Evolutionary conservation across 192 early-diverging fungal genomes (phyloP), one percentile per base, ranked within the genome.

Genomic region (Mortierella alpina): DNA sequence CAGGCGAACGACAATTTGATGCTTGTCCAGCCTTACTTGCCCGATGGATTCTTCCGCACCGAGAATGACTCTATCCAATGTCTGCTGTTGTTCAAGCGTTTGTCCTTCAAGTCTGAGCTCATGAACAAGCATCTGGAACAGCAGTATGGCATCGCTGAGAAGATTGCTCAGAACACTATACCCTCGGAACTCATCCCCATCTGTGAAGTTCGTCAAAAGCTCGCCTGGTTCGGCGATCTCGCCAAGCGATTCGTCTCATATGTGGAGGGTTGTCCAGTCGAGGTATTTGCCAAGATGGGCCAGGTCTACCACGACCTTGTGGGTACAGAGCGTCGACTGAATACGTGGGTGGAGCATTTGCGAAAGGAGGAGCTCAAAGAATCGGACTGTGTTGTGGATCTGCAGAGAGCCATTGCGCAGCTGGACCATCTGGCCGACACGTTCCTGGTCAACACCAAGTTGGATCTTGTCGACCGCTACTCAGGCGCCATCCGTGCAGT

Each of bases 21-120:
- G 46, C 75, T 85, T 57, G 85, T 90, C 14, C 78, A 86, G 87
- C 89, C 93, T 13, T 98, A 94, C 70, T 77, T 97, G 60, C 95
- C 97, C 0, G 93, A 94, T 53, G 85, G 92, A 12, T 97, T 97
- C 78, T 93, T 93, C 82, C 84, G 84, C 50, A 88, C 85, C 31
- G 97, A 98, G 61, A 86, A 93, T 64, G 93, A 93, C 63, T 87
- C 94, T 4, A 90, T 97, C 20, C 81, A 85, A 15, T 86, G 92
- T 41, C 52, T 97, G 49, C 75, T 98, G 44, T 70, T 96, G 44
- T 91, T 97, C 70, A 88, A 91, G 77, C 91, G 97, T 13, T 72
- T 98, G 20, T 85, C 87, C 17, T 95, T 94, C 85, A 98, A 98
- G 83, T 78, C 92, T 5, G 90, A 93, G 44, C 80, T 97, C 22